These are phyloP conservation scores for Colletotrichum endophyticum DNA, from an alignment of 2,329 filamentous ascomycete species.

Conservation along the genomic window DNA sequence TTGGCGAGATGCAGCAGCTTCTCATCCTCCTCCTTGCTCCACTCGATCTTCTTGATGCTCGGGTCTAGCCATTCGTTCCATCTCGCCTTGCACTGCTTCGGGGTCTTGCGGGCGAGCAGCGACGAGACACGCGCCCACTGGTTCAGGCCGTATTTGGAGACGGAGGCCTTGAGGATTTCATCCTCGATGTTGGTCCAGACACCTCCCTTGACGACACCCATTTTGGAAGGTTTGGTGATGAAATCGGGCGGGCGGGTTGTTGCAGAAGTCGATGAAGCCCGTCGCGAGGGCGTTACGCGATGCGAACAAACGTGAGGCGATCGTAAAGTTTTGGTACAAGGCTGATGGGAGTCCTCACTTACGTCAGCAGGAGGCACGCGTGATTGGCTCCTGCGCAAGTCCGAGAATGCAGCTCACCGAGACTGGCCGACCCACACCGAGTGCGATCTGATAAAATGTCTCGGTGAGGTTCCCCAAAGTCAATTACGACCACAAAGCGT, in stretches of 20 bases:
- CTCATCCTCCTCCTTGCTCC: constrained; percentile 98
- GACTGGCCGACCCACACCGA: neutral
- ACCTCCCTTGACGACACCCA: constrained; percentile 77
- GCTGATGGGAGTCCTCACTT: neutral
- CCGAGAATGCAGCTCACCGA: neutral
- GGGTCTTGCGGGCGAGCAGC: constrained; percentile 93
- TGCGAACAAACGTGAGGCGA: neutral
- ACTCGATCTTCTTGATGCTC: constrained; percentile 97
- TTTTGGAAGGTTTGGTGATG: constrained; percentile 37
- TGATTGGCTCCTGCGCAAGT: neutral
- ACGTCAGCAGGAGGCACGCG: neutral
- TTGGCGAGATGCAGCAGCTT: constrained; percentile 96
- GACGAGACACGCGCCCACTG: constrained; percentile 99
- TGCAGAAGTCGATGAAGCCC: neutral
- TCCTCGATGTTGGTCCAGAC: constrained; percentile 84
- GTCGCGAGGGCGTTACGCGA: constrained; percentile 7
- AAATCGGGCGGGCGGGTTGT: neutral
- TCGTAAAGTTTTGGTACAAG: constrained; percentile 15
- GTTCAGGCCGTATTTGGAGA: constrained; percentile 93
- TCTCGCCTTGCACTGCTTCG: constrained; percentile 98
- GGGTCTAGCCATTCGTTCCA: constrained; percentile 99
- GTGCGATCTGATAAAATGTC: neutral
- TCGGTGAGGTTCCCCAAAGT: neutral
- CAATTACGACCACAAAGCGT: neutral
- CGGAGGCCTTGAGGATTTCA: constrained; percentile 95